Evolutionary conservation across 2,329 filamentous ascomycete species (phyloP).

Genomic region (Trichoderma lentiforme): DNA sequence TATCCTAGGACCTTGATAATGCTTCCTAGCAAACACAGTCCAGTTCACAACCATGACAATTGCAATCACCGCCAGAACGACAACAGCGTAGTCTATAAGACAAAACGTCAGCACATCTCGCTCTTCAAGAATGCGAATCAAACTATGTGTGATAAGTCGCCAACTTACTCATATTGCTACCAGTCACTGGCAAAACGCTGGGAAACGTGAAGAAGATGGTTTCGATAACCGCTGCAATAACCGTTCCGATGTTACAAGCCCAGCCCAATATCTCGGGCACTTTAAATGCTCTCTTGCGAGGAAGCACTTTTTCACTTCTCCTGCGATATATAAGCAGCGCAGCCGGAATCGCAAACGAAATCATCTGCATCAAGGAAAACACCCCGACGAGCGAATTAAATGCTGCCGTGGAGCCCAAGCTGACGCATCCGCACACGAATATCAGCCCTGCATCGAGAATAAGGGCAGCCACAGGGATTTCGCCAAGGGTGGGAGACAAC

Average conservation of each 20-base stretch:
- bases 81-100: conserved; percentile 3
- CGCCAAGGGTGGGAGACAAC: not conserved
- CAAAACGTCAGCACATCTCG: not conserved
- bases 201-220: conserved; percentile 16
- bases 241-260: conserved; percentile 15
- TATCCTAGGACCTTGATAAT: conserved; percentile 15
- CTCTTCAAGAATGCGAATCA: not conserved
- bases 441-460: conserved; percentile 6
- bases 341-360: conserved; percentile 13
- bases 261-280: conserved; percentile 14
- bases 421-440: conserved; percentile 13
- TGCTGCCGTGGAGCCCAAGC: conserved; percentile 8
- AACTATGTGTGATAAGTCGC: not conserved
- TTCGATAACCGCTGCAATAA: conserved; percentile 8
- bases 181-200: conserved; percentile 3
- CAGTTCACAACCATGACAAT: conserved; percentile 1
- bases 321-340: conserved; percentile 8
- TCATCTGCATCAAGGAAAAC: conserved; percentile 9
- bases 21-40: conserved; percentile 8
- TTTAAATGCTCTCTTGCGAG: conserved; percentile 7
- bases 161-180: conserved; percentile 15
- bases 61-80: conserved; percentile 1
- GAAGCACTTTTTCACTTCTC: not conserved
- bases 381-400: conserved; percentile 11
- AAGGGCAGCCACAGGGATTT: conserved; percentile 6